Base-by-base conservation (phyloP, 441 rosid species). In the Adansonia grandidieri region DNA sequence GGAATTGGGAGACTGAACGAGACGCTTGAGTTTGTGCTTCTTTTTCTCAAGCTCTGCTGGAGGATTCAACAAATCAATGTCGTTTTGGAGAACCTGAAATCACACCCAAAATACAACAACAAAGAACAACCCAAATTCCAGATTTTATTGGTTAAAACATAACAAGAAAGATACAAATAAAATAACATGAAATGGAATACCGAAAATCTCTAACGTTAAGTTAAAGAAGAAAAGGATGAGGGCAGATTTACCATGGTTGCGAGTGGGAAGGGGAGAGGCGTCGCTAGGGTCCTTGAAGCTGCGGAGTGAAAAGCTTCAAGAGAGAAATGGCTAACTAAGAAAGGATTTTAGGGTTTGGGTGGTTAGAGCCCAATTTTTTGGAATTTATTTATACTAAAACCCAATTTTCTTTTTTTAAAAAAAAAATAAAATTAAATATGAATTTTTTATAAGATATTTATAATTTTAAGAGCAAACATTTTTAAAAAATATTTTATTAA, bases 81-180 rank as follows among this genome's bases (percentile, higher is more conserved):
- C 73, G 73, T 69, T 69, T 47, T 69, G 73, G 57, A 69, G 73
- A 47, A 69, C 73, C 73, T 69, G n/a, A 50, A 10, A 56, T n/a
- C 60, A n/a, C 60, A n/a, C 28, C 28, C 9, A 54, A 15, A 37
- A 37, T 37, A 37, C 42, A 37, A 37, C 5, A 13, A 54, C 1
- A 24, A 0, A 15, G 2, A 62, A 24, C 28, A 56, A n/a, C 15
- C 3, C 24, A 42, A 48, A 71, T 28, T 24, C 42, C 15, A 17
- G 28, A 17, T 47, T 44, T 20, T 4, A 4, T 14, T 4, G 54
- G 14, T n/a, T 69, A 28, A 69, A 47, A 44, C 14, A 7, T 40
- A 15, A 15, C 2, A 65, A 9, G 2, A 65, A 53, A 65, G 2
- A 65, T 3, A 9, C 2, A 4, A 61, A 61, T 0, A 2, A 9